Evolutionary conservation across 345 rosid genomes (phyloP).

Genomic region (Heritiera fomes): DNA sequence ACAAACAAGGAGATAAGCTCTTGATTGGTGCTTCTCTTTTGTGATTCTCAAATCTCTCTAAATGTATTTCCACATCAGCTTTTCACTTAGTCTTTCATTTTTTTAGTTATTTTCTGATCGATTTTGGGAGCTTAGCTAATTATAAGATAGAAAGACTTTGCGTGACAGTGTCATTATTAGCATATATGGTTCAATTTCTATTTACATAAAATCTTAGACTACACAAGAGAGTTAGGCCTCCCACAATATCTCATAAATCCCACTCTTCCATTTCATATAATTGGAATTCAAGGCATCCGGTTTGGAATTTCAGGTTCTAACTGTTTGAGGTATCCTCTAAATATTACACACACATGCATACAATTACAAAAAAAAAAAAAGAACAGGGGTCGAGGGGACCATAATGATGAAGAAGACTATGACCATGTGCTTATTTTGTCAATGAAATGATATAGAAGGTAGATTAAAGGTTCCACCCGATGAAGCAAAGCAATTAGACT

Average conservation of each 20-base stretch:
- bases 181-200: background rate
- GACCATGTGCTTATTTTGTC: conserved; percentile 2
- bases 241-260: background rate
- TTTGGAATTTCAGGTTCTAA: background rate
- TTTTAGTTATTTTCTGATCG: background rate
- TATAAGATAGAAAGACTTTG: background rate
- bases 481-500: conserved; percentile 1
- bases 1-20: background rate
- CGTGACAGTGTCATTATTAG: background rate
- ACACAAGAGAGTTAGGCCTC: background rate
- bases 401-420: conserved; percentile 4
- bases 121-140: background rate
- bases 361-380: no score
- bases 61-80: conserved; percentile 15
- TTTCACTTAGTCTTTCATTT: background rate
- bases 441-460: conserved; percentile 5
- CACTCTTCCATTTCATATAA: background rate
- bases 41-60: conserved; percentile 15
- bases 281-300: background rate
- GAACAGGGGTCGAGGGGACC: background rate
- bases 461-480: background rate
- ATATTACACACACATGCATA: no score
- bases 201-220: background rate
- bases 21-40: conserved; percentile 2
- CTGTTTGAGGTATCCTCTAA: background rate